Conservation (phyloP, 345 rosid genomes). For the Populus deltoides region DNA sequence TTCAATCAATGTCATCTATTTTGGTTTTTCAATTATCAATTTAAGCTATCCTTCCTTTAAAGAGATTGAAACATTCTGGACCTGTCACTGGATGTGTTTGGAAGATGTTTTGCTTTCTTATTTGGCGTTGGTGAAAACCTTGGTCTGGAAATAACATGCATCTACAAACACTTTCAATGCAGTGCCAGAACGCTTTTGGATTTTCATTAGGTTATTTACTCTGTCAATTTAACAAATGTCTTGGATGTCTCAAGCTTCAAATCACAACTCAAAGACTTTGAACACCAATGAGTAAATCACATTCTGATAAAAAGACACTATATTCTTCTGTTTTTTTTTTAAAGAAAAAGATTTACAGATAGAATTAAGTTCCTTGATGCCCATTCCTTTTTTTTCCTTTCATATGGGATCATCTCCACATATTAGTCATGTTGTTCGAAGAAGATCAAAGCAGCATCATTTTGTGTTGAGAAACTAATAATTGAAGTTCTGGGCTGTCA, state of each 20-base stretch:
- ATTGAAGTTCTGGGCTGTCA: constrained; percentile 24
- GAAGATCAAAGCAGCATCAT: neutral
- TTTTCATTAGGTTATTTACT: neutral
- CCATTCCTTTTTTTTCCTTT: neutral
- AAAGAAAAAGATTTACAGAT: no score
- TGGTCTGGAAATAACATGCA: no score
- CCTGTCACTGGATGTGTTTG: neutral
- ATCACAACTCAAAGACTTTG: neutral
- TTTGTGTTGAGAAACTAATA: neutral
- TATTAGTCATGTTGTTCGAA: neutral
- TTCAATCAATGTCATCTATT: neutral
- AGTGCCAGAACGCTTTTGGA: no score
- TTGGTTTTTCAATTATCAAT: neutral
- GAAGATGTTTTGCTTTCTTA: no score
- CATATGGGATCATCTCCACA: neutral
- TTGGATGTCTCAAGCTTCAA: neutral
- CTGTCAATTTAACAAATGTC: neutral
- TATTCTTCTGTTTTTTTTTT: neutral
- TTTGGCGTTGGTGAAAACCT: no score
- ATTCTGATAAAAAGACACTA: neutral
- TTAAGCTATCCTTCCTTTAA: neutral
- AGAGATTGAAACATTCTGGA: neutral
- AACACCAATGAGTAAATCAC: neutral
- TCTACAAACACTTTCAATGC: no score
- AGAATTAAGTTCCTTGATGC: neutral